Evolutionary conservation across 306 rosid species (phyloP).

Genomic region (Hippophae rhamnoides): DNA sequence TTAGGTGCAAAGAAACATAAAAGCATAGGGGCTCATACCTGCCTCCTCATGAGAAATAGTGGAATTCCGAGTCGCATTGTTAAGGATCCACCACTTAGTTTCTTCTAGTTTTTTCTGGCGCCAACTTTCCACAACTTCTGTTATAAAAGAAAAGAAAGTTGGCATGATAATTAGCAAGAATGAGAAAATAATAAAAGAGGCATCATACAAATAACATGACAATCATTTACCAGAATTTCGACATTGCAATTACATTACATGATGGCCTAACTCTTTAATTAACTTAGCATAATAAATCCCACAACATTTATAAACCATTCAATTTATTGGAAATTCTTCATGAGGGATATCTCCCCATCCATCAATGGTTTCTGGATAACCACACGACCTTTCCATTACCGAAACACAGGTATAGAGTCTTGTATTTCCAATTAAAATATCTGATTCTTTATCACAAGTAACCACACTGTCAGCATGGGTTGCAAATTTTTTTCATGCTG

Average conservation of each 20-base stretch:
- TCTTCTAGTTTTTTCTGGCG: slow-evolving; percentile 57
- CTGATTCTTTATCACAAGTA: too few species aligned
- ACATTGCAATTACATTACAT: not conserved
- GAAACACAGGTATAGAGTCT: too few species aligned
- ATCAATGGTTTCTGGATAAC: too few species aligned
- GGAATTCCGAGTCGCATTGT: slow-evolving; percentile 27
- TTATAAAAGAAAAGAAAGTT: slow-evolving; percentile 3
- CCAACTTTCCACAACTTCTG: slow-evolving; percentile 80
- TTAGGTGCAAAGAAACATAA: slow-evolving; percentile 4
- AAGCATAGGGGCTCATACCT: slow-evolving; percentile 33
- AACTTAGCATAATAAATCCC: too few species aligned
- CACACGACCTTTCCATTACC: too few species aligned
- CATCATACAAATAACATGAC: not conserved
- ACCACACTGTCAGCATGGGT: too few species aligned
- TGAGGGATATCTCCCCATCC: too few species aligned
- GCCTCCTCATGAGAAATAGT: slow-evolving; percentile 49
- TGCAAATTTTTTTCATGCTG: not conserved
- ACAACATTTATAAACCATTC: too few species aligned
- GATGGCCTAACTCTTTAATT: not conserved
- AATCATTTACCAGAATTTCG: not conserved
- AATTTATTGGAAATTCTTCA: too few species aligned
- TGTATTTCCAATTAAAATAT: too few species aligned
- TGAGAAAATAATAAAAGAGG: slow-evolving; percentile 1
- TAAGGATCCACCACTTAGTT: slow-evolving; percentile 34
- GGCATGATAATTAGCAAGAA: slow-evolving; percentile 13